Conservation (phyloP, 2,329 filamentous ascomycete genomes). For the Torrubiellomyces zombiae region DNA sequence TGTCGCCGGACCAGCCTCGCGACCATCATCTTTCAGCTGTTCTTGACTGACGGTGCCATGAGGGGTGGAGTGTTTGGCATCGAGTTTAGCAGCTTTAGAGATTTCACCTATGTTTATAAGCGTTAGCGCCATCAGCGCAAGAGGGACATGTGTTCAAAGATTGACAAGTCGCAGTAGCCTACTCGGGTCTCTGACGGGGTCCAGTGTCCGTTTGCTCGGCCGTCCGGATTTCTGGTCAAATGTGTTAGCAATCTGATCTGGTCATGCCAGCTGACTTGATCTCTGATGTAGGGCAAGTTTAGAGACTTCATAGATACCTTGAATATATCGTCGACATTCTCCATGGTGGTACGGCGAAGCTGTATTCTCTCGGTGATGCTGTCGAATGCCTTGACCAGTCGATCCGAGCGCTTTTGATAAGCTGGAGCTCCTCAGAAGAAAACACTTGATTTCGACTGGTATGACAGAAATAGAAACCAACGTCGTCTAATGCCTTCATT, state of each 20-base stretch:
- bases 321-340: slow-evolving; percentile 43
- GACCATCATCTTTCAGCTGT: slow-evolving; percentile 18
- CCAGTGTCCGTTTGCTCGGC: slow-evolving; percentile 46
- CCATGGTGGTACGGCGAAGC: slow-evolving; percentile 26
- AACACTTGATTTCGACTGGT: too few species aligned
- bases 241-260: slow-evolving; percentile 1
- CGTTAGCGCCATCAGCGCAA: background rate
- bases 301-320: slow-evolving; percentile 18
- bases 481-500: too few species aligned
- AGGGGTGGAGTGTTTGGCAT: slow-evolving; percentile 26
- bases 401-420: background rate
- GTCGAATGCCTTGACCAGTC: too few species aligned
- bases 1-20: slow-evolving; percentile 33
- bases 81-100: slow-evolving; percentile 44
- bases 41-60: slow-evolving; percentile 28
- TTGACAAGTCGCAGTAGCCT: slow-evolving; percentile 10
- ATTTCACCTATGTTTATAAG: slow-evolving; percentile 30
- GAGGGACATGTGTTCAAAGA: background rate
- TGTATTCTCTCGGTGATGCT: too few species aligned
- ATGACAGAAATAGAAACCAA: too few species aligned
- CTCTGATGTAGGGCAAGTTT: too few species aligned
- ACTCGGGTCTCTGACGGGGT: slow-evolving; percentile 47
- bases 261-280: too few species aligned
- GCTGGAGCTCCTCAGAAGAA: too few species aligned
- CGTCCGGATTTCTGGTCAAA: slow-evolving; percentile 22